Percentiles rank a stretch among this genome's conserved stretches.
These are phyloP conservation scores for Aethionema arabicum DNA, from an alignment of 345 rosid species.

Conservation along the genomic window DNA sequence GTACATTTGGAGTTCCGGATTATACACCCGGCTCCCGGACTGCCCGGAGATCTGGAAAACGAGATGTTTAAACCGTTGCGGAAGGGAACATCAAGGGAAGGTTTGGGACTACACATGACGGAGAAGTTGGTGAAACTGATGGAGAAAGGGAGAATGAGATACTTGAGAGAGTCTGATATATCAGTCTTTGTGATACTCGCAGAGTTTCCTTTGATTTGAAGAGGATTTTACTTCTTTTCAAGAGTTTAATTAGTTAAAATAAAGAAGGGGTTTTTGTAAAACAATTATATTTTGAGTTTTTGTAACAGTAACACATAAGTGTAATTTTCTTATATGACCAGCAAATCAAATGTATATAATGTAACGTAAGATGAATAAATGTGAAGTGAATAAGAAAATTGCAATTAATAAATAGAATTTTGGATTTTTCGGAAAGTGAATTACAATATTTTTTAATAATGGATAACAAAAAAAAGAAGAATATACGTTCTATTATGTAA, in stretches of 20 bases:
- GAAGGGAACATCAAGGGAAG: slow-evolving; percentile 67
- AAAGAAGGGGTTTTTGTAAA: background rate
- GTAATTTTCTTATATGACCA: too few relatives aligned
- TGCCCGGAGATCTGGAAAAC: slow-evolving; percentile 62
- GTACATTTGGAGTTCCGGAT: slow-evolving; percentile 78
- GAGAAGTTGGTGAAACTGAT: slow-evolving; percentile 77
- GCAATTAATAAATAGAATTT: too few relatives aligned
- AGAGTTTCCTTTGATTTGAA: slow-evolving; percentile 58
- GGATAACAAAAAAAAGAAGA: too few relatives aligned
- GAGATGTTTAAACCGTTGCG: slow-evolving; percentile 64
- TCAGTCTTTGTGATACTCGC: slow-evolving; percentile 64
- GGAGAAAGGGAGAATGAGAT: slow-evolving; percentile 72
- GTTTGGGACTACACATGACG: slow-evolving; percentile 66
- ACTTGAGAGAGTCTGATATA: slow-evolving; percentile 66
- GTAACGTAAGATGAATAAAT: too few relatives aligned
- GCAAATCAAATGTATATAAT: too few relatives aligned
- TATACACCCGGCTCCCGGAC: slow-evolving; percentile 80
- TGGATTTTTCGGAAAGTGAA: too few relatives aligned
- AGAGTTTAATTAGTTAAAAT: slow-evolving; percentile 7
- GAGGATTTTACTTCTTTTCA: background rate
- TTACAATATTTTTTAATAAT: too few relatives aligned
- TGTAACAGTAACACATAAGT: background rate
- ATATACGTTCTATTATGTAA: too few relatives aligned
- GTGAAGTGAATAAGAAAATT: too few relatives aligned
- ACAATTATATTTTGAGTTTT: slow-evolving; percentile 6